Evolutionary conservation across 2,329 filamentous ascomycete species (phyloP).

Genomic region (Cytospora schulzeri): DNA sequence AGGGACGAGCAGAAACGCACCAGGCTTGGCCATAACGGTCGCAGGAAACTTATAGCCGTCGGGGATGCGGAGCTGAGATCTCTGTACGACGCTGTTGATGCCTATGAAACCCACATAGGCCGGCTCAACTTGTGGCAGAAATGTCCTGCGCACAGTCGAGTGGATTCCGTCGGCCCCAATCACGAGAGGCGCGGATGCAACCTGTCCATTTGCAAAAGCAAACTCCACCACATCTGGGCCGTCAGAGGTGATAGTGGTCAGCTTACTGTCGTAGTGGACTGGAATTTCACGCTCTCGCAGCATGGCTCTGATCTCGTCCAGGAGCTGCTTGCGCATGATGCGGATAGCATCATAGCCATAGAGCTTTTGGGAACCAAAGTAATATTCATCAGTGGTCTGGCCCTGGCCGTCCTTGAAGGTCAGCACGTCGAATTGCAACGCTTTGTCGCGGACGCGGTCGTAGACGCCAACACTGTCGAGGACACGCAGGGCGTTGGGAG

Average conservation of each 20-base stretch:
- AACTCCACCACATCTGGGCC: background rate
- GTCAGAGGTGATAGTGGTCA: background rate
- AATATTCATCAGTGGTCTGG: conserved; percentile 7
- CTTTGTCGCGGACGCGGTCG: background rate
- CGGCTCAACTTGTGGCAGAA: too few species aligned
- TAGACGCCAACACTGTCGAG: background rate
- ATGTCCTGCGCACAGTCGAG: too few species aligned
- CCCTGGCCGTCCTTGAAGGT: background rate
- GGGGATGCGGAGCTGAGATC: too few species aligned
- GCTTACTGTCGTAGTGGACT: background rate
- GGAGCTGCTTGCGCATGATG: conserved; percentile 7
- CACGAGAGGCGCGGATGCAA: background rate
- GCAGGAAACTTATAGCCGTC: too few species aligned
- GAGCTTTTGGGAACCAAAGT: background rate
- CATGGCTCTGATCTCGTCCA: background rate
- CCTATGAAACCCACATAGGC: too few species aligned
- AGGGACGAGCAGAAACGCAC: too few species aligned
- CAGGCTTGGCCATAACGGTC: too few species aligned
- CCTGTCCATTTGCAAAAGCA: background rate
- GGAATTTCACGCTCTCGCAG: background rate
- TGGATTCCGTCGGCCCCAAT: conserved; percentile 2
- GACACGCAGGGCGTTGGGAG: background rate
- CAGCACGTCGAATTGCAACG: background rate
- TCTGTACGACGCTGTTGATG: too few species aligned
- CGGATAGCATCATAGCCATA: background rate